These are phyloP conservation scores for Diaporthe humulicola DNA, from an alignment of 2,329 filamentous ascomycete species.

Conservation along the genomic window DNA sequence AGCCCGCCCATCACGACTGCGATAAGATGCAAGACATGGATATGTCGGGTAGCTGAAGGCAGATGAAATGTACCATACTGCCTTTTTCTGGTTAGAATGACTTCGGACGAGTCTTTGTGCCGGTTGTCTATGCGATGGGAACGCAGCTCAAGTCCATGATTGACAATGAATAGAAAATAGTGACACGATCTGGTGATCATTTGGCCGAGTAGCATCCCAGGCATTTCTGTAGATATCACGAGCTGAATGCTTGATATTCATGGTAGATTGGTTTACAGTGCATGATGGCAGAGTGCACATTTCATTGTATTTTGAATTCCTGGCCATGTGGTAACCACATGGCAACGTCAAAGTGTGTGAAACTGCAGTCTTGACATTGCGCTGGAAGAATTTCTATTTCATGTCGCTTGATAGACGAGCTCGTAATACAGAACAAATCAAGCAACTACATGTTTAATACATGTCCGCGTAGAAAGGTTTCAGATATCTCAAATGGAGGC, in stretches of 20 bases:
- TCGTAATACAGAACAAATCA: background rate
- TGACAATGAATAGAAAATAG: background rate
- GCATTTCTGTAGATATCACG: background rate
- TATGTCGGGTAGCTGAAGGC: background rate
- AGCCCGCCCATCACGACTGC: no score
- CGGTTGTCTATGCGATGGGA: background rate
- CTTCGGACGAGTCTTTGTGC: no score
- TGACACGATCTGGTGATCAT: background rate
- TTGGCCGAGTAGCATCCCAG: no score
- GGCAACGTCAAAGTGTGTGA: no score
- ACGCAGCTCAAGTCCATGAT: background rate
- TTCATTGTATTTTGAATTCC: no score
- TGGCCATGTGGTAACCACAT: no score
- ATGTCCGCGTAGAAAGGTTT: background rate
- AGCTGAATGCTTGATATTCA: no score
- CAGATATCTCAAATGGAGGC: conserved; percentile 49
- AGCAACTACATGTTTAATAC: background rate
- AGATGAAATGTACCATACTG: background rate
- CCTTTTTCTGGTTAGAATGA: no score
- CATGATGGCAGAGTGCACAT: no score
- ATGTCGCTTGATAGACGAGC: background rate
- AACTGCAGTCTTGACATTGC: no score
- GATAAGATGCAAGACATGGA: background rate
- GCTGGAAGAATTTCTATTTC: background rate
- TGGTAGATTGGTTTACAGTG: no score